Evolutionary conservation across 1,284 basidiomycete genomes (phyloP).

Genomic region (Mycena sp.): DNA sequence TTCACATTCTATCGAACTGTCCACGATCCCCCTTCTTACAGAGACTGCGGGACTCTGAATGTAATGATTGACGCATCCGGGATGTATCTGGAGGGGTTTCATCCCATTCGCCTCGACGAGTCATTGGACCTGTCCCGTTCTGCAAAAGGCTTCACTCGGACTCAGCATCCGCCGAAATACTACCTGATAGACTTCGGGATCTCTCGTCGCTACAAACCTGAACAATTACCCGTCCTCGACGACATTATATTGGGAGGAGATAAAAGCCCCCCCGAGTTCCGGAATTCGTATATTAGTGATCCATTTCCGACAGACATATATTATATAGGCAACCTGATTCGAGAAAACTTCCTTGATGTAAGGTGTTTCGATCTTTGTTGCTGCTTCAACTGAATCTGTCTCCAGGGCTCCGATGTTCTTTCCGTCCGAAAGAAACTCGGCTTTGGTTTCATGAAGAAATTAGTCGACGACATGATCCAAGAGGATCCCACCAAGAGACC

Average conservation of each 20-base stretch:
- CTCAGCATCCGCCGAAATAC: conserved; percentile 26
- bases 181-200: conserved; percentile 30
- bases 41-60: conserved; percentile 14
- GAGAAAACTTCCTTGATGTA: conserved; percentile 41
- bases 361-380: neutral
- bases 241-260: conserved; percentile 24
- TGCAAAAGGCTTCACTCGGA: conserved; percentile 19
- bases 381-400: neutral
- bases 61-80: conserved; percentile 22
- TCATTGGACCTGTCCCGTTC: conserved; percentile 9
- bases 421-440: conserved; percentile 10
- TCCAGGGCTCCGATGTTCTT: neutral
- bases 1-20: neutral
- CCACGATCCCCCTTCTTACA: neutral
- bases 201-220: conserved; percentile 14
- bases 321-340: conserved; percentile 45
- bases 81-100: conserved; percentile 18
- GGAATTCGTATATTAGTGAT: conserved; percentile 20
- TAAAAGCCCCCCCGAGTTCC: conserved; percentile 3
- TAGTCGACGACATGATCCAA: conserved; percentile 41
- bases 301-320: conserved; percentile 50
- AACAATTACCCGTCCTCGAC: neutral
- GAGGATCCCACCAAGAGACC: conserved; percentile 39
- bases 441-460: conserved; percentile 39
- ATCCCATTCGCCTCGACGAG: conserved; percentile 12